Conservation (phyloP, 495 filamentous ascomycete species). For the Umbilicaria muhlenbergii region DNA sequence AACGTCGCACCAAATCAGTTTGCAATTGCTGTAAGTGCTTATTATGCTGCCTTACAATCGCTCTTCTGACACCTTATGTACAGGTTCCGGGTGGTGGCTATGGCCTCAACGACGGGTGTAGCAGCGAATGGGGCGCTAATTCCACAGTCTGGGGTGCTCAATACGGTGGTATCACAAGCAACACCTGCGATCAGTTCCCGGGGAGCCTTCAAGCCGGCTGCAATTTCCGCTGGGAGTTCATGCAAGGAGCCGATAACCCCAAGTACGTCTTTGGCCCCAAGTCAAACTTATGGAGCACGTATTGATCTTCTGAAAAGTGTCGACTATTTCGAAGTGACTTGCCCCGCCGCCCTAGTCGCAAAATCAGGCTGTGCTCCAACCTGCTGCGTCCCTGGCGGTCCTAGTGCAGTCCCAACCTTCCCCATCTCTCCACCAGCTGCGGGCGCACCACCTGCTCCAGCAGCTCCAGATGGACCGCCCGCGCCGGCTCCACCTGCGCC, state of each 20-base stretch:
- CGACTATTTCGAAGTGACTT: constrained; percentile 38
- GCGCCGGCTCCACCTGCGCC: no score
- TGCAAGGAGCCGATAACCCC: constrained; percentile 45
- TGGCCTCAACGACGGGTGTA: constrained; percentile 49
- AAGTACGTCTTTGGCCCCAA: constrained; percentile 1
- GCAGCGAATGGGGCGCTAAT: constrained; percentile 43
- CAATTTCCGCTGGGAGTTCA: constrained; percentile 57
- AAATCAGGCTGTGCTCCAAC: constrained; percentile 31
- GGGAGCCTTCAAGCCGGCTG: constrained; percentile 42
- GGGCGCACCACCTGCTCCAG: no score
- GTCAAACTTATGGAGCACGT: not conserved
- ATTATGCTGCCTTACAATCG: not conserved
- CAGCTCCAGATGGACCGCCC: no score
- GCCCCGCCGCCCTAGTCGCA: constrained; percentile 40
- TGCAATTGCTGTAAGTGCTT: constrained; percentile 34
- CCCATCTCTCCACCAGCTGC: no score
- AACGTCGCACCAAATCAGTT: constrained; percentile 45
- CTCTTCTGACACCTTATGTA: not conserved
- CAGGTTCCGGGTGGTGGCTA: constrained; percentile 53
- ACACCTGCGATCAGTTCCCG: constrained; percentile 40
- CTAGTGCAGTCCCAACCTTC: no score
- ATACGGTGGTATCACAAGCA: constrained; percentile 42
- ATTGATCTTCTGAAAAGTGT: constrained; percentile 14
- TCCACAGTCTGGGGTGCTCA: constrained; percentile 38
- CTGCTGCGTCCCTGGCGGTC: no score